Conservation (phyloP, 2,329 filamentous ascomycete genomes). For the Pyrenochaeta sp. region DNA sequence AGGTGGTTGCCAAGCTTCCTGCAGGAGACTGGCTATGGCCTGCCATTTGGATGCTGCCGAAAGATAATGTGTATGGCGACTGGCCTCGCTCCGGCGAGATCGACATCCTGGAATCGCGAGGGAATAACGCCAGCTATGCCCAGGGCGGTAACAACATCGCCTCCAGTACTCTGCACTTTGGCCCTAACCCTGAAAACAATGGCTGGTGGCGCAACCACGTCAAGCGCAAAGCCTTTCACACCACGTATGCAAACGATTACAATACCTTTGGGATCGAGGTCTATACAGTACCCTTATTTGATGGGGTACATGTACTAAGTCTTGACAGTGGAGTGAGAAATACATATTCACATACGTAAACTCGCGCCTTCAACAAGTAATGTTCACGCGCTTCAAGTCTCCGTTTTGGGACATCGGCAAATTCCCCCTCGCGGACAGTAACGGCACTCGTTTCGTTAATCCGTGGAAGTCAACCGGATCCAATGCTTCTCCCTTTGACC, state of each 20-base stretch:
- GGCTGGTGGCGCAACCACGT: constrained; percentile 86
- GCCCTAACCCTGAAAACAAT: constrained; percentile 74
- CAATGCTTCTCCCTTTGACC: constrained; percentile 75
- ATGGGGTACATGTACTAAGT: constrained; percentile 7
- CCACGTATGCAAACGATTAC: constrained; percentile 72
- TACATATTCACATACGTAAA: constrained; percentile 90
- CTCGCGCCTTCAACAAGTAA: constrained; percentile 78
- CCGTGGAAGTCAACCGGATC: constrained; percentile 70
- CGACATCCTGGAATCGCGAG: constrained; percentile 81
- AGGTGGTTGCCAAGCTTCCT: constrained; percentile 80
- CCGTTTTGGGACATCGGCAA: constrained; percentile 73
- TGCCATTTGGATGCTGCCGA: constrained; percentile 90
- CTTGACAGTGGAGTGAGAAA: constrained; percentile 75
- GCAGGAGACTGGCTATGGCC: constrained; percentile 89
- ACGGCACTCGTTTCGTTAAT: constrained; percentile 71
- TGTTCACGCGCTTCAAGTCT: constrained; percentile 76
- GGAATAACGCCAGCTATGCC: constrained; percentile 79
- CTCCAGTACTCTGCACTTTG: constrained; percentile 83
- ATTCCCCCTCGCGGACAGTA: constrained; percentile 70
- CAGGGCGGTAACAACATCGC: constrained; percentile 84
- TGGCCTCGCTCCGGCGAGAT: constrained; percentile 87
- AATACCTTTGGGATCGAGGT: constrained; percentile 80
- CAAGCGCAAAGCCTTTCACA: constrained; percentile 77
- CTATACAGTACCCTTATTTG: constrained; percentile 1
- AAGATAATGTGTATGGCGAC: constrained; percentile 72